A percentile compares a stretch with the other conserved stretches of the same genome.
phyloP scores from a whole-genome alignment of 257 asterid genomes.

The Solanum chilense region DNA sequence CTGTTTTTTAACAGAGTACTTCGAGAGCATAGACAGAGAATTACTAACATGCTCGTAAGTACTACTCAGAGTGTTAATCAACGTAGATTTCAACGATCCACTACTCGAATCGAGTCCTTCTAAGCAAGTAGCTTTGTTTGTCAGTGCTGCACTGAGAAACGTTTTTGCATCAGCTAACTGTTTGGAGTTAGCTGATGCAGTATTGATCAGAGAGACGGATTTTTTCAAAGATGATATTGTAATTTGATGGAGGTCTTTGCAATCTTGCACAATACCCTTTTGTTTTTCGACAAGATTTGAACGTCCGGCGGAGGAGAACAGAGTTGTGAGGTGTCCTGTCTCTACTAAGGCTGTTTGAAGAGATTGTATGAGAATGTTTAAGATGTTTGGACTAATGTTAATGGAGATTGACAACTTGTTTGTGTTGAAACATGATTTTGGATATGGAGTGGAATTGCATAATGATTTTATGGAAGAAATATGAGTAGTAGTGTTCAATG shows the following conservation, averaged over 20 bases:
- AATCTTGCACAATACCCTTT: constrained; percentile 59
- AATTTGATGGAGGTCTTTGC: constrained; percentile 59
- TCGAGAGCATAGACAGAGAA: constrained; percentile 44
- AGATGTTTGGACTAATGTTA: constrained; percentile 37
- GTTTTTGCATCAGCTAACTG: constrained; percentile 45
- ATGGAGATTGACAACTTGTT: constrained; percentile 51
- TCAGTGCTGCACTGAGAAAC: constrained; percentile 61
- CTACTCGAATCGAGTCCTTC: constrained; percentile 59
- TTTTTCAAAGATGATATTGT: constrained; percentile 40
- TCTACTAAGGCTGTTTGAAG: constrained; percentile 49
- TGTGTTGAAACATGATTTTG: constrained; percentile 46
- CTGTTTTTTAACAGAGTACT: constrained; percentile 4
- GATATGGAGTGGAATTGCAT: constrained; percentile 67
- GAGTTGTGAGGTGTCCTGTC: constrained; percentile 31
- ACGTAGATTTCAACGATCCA: constrained; percentile 39
- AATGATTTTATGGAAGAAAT: constrained; percentile 15
- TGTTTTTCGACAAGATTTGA: constrained; percentile 45
- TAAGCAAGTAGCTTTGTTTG: constrained; percentile 62
- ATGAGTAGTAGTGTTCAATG: constrained; percentile 5
- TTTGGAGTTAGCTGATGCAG: constrained; percentile 1
- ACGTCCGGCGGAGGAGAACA: constrained; percentile 21
- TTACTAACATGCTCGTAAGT: constrained; percentile 58
- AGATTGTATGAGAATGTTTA: constrained; percentile 37
- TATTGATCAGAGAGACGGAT: constrained; percentile 24
- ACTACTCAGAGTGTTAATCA: constrained; percentile 23